Conservation (phyloP, 2,329 filamentous ascomycete genomes). For the Calycina herbarum region DNA sequence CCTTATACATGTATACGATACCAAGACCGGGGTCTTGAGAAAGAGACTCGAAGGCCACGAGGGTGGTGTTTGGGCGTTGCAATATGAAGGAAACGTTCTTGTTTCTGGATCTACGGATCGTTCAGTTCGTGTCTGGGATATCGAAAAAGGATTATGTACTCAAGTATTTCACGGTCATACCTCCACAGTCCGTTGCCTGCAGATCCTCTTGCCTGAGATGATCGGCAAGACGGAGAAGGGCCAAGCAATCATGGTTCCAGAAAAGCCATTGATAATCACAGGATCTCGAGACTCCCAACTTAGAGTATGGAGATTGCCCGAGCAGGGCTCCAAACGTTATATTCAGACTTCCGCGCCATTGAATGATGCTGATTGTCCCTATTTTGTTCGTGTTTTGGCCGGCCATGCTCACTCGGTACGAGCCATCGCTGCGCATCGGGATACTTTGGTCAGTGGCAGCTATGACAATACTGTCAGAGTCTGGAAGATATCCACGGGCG, state of each 20-base stretch:
- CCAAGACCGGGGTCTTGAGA: conserved; percentile 83
- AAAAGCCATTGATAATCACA: conserved; percentile 94
- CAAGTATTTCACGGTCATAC: conserved; percentile 98
- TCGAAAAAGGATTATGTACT: conserved; percentile 86
- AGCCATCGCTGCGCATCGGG: conserved; percentile 90
- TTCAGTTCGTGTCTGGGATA: conserved; percentile 99
- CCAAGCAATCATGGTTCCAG: conserved; percentile 81
- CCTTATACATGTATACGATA: conserved; percentile 97
- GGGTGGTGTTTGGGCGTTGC: conserved; percentile 94
- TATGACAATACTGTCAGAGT: conserved; percentile 95
- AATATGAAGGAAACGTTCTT: conserved; percentile 92
- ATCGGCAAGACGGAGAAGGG: conserved; percentile 72
- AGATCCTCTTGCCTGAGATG: conserved; percentile 86
- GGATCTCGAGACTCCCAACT: conserved; percentile 93
- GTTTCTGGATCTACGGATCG: conserved; percentile 96
- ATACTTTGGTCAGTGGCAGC: conserved; percentile 95
- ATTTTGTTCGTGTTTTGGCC: conserved; percentile 83
- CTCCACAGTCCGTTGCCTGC: conserved; percentile 91
- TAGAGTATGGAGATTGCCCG: conserved; percentile 90
- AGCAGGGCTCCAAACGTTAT: conserved; percentile 72
- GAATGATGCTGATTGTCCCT: conserved; percentile 81
- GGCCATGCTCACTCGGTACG: conserved; percentile 94
- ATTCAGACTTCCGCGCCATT: conserved; percentile 76
- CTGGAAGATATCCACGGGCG: conserved; percentile 96
- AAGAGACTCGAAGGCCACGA: conserved; percentile 90